Evolutionary conservation across 345 rosid species (phyloP), one percentile per base, ranked within the genome.

Genomic region (Draba incana): DNA sequence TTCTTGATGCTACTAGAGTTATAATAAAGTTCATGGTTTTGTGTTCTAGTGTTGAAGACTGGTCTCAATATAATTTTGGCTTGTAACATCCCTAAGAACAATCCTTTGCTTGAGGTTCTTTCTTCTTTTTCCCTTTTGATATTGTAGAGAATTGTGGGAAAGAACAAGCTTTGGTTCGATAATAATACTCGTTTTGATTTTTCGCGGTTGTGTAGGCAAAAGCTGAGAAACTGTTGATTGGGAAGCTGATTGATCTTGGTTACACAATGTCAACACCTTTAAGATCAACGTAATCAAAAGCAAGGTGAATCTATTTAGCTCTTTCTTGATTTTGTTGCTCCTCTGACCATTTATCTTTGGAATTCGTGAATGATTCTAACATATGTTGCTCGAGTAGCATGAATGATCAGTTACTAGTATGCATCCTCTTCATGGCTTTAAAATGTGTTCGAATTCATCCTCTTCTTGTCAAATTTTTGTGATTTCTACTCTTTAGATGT

Each of bases 51-150:
- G 74, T 66, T 94, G 64, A 91, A 85, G 88, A 87, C 90, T 62
- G 97, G 99, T 45, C 86, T 84, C 33, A 91, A 79, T 65, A 76
- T 87, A 41, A 77, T 94, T 42, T 42, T 94, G 8, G 92, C 96
- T 73, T 87, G 91, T 75, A 94, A 91, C 74, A 85, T 91, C 30
- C 96, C 97, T 12, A 91, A 88, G 80, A 86, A 91, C 72, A 88
- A 76, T 72, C 95, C 94, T 6, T 72, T 83, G 88, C 84, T 87
- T 14, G 96, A 88, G 99, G 96, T 89, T 63, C 16, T 28, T 64
- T 52, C 37, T 20, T 20, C 20, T 20, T 20, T 20, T 90, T 86
- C 51, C 52, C 85, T 82, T 31, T 75, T 77, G 83, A 77, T 81
- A 28, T 88, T 16, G 20, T 20, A 0, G 14, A 16, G 50, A 33